phyloP scores from a whole-genome alignment of 495 filamentous ascomycete genomes.

The Talaromyces liani region DNA sequence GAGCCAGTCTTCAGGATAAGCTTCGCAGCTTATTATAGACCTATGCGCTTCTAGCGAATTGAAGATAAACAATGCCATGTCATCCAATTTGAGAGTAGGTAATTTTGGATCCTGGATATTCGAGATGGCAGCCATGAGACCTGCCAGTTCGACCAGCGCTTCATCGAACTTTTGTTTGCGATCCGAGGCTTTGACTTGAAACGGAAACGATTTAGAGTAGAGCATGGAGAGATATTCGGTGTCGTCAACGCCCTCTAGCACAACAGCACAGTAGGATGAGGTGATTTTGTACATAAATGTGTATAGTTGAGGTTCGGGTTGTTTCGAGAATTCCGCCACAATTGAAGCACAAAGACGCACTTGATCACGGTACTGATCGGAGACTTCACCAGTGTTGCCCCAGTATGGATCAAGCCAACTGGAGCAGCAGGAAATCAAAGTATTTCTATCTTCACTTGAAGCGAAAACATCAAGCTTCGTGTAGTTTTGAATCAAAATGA shows the following conservation, averaged over 20 bases:
- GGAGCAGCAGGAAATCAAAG: conserved; percentile 72
- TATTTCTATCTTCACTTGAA: conserved; percentile 61
- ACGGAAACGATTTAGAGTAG: conserved; percentile 86
- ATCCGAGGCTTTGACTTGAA: conserved; percentile 63
- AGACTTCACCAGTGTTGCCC: conserved; percentile 66
- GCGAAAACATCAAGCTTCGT: conserved; percentile 73
- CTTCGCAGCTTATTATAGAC: conserved; percentile 81
- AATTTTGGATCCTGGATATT: conserved; percentile 48
- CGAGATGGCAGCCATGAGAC: conserved; percentile 74
- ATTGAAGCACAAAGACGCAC: conserved; percentile 88
- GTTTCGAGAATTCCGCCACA: conserved; percentile 70
- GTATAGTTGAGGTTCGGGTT: conserved; percentile 72
- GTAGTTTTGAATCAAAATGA: conserved; percentile 87
- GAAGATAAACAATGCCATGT: conserved; percentile 66
- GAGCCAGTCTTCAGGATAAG: conserved; percentile 85
- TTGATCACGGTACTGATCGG: conserved; percentile 85
- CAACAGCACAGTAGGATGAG: conserved; percentile 76
- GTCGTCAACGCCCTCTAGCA: conserved; percentile 51
- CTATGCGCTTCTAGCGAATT: conserved; percentile 70
- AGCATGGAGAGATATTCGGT: conserved; percentile 72
- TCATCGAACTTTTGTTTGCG: conserved; percentile 70
- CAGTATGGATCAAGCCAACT: conserved; percentile 92
- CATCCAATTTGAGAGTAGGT: conserved; percentile 60
- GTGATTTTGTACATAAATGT: conserved; percentile 87
- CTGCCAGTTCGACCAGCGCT: conserved; percentile 79